These are phyloP conservation scores for Strobilomyces echinocephalus DNA, from an alignment of 768 basidiomycete genomes.

Conservation along the genomic window DNA sequence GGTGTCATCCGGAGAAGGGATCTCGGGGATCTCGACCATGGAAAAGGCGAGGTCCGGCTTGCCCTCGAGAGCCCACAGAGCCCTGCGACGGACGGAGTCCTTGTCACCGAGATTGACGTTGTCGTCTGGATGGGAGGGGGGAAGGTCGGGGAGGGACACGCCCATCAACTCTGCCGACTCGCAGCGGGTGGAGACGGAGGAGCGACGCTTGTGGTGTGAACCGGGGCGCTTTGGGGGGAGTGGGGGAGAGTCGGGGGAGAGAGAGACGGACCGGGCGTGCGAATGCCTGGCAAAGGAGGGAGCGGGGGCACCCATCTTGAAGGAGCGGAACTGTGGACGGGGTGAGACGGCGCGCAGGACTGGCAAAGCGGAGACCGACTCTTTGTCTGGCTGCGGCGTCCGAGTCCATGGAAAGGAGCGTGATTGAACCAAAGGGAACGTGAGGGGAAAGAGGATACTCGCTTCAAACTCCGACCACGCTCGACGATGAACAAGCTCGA, in stretches of 20 bases:
- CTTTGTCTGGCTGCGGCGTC: slow-evolving; percentile 40
- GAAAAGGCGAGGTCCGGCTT: slow-evolving; percentile 65
- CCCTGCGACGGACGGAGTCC: slow-evolving; percentile 76
- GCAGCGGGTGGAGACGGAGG: slow-evolving; percentile 82
- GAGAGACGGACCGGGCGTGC: slow-evolving; percentile 37
- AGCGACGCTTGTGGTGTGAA: slow-evolving; percentile 81
- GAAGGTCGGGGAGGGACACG: slow-evolving; percentile 63
- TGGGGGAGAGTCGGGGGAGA: slow-evolving; percentile 20
- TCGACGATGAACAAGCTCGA: slow-evolving; percentile 21
- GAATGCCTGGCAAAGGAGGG: slow-evolving; percentile 31
- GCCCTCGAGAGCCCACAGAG: slow-evolving; percentile 85
- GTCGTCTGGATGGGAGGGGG: slow-evolving; percentile 56
- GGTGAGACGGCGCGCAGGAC: neutral
- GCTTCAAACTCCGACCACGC: slow-evolving; percentile 24
- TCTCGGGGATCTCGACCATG: slow-evolving; percentile 81
- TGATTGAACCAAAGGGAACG: slow-evolving; percentile 1
- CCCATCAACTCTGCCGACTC: slow-evolving; percentile 94
- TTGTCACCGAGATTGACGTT: slow-evolving; percentile 65
- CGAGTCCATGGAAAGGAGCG: slow-evolving; percentile 35
- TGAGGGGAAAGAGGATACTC: slow-evolving; percentile 19
- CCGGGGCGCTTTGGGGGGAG: slow-evolving; percentile 48
- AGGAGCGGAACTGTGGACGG: slow-evolving; percentile 57
- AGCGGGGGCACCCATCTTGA: slow-evolving; percentile 55
- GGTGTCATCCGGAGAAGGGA: slow-evolving; percentile 54
- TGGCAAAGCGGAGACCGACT: slow-evolving; percentile 19